These are phyloP conservation scores for Kwoniella dendrophila DNA, from an alignment of 768 basidiomycete genomes.

Conservation along the genomic window DNA sequence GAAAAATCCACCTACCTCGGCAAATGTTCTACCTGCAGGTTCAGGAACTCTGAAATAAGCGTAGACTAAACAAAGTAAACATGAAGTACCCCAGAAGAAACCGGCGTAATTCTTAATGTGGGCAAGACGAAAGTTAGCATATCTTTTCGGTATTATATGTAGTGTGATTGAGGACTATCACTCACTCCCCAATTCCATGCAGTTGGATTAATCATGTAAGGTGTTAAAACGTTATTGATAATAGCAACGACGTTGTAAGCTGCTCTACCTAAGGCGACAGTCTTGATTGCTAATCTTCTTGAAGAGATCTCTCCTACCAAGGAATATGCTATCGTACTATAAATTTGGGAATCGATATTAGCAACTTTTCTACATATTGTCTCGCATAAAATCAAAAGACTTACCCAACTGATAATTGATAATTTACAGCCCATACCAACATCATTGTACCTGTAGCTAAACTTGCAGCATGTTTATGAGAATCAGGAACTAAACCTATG, in stretches of 20 bases:
- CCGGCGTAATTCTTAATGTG: conserved; percentile 35
- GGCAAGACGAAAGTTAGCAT: no score
- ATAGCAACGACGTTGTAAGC: conserved; percentile 43
- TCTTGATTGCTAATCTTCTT: conserved; percentile 55
- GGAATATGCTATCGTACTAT: conserved; percentile 40
- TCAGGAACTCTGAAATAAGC: conserved; percentile 48
- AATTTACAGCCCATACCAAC: conserved; percentile 55
- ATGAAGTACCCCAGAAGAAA: conserved; percentile 45
- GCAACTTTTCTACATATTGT: neutral
- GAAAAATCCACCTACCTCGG: conserved; percentile 40
- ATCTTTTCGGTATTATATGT: no score
- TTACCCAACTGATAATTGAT: conserved; percentile 53
- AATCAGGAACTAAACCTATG: conserved; percentile 43
- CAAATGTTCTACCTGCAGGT: conserved; percentile 45
- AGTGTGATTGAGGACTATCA: no score
- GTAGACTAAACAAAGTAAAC: conserved; percentile 45
- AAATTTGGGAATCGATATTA: conserved; percentile 17
- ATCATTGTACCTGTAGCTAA: conserved; percentile 54
- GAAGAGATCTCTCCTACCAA: conserved; percentile 55
- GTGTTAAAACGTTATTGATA: conserved; percentile 40
- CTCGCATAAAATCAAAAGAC: conserved; percentile 4
- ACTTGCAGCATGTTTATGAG: conserved; percentile 19
- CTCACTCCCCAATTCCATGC: conserved; percentile 45
- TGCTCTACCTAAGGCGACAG: conserved; percentile 40
- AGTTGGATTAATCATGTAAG: conserved; percentile 50